A percentile compares a stretch with the other conserved stretches of the same genome.
phyloP scores from a whole-genome alignment of 2,329 filamentous ascomycete genomes.

The Epichloe typhina region DNA sequence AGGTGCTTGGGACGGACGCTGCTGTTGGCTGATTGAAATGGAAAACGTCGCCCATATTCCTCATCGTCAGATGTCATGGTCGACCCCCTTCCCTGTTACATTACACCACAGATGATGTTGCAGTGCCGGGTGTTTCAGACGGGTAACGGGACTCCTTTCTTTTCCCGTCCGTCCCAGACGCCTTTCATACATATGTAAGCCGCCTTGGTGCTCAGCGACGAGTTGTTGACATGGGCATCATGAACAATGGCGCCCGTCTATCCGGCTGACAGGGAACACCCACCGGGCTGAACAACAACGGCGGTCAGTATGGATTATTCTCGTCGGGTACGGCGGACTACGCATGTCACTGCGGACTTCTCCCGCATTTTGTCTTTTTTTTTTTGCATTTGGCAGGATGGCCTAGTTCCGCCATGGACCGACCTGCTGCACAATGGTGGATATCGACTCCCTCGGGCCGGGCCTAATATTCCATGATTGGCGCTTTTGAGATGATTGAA shows the following conservation, averaged over 20 bases:
- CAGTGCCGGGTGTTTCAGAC: too few relatives aligned
- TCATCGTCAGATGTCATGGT: too few relatives aligned
- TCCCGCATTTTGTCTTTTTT: not conserved
- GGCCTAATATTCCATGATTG: too few relatives aligned
- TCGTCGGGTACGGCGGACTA: too few relatives aligned
- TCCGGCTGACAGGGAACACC: not conserved
- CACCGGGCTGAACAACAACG: not conserved
- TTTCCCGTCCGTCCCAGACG: too few relatives aligned
- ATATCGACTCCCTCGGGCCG: slow-evolving; percentile 1
- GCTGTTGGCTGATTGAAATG: not conserved
- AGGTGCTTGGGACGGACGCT: not conserved
- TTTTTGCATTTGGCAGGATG: not conserved
- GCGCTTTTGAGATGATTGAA: too few relatives aligned
- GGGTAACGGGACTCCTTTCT: too few relatives aligned
- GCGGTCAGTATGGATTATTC: not conserved
- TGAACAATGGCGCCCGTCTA: not conserved
- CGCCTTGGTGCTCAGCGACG: not conserved
- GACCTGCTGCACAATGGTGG: not conserved
- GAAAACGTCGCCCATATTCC: not conserved
- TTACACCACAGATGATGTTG: not conserved
- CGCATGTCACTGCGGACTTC: too few relatives aligned
- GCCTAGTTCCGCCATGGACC: not conserved
- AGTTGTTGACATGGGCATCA: too few relatives aligned
- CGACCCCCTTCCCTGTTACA: not conserved
- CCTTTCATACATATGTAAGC: not conserved